Base-by-base conservation (phyloP, 2,329 filamentous ascomycete species). In the Colletotrichum tropicale region DNA sequence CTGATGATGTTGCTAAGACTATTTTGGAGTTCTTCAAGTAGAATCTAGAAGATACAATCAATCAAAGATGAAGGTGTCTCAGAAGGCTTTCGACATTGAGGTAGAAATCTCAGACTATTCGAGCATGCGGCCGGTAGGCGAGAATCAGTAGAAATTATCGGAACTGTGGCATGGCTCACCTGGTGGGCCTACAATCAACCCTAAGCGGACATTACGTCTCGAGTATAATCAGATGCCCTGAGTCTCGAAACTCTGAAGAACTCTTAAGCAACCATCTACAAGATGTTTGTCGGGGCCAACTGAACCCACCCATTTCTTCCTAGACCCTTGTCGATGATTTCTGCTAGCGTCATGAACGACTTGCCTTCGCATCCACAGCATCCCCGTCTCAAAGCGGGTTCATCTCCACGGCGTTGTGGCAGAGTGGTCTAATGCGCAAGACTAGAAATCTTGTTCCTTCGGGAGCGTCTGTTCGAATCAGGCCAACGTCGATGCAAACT, bases 1-100 rank as follows among this genome's bases (percentile, higher is more conserved):
- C 90, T 0, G 85, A 86, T 13, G 86, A 86, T 3, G 82, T 90
- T 28, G 81, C 88, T 34, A 81, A 81, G 67, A 82, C 84, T 24
- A 82, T 90, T 8, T 67, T 75, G 10, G 82, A 83, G 8, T 89
- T 89, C 71, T 80, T 88, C 71, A 83, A 21, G 10, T 52, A 52
- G n/a, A 48, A 4, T 13, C 43, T 4, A 2, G 43, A n/a, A 48
- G n/a, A 21, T 12, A n/a, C 9, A 43, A 43, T 12, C 12, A 48
- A 48, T 48, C n/a, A 2, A 48, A 21, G n/a, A 52, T 52, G n/a
- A 52, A 52, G n/a, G 6, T 4, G n/a, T 21, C n/a, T 13, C 6
- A 52, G n/a, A 8, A 13, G 12, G 4, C 43, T 52, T 21, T 13
- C n/a, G n/a, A 13, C 6, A 13, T 52, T 7, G 6, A 52, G 10